Conservation (phyloP, 2,329 filamentous ascomycete genomes). For the Chaetomiaceae sp. region DNA sequence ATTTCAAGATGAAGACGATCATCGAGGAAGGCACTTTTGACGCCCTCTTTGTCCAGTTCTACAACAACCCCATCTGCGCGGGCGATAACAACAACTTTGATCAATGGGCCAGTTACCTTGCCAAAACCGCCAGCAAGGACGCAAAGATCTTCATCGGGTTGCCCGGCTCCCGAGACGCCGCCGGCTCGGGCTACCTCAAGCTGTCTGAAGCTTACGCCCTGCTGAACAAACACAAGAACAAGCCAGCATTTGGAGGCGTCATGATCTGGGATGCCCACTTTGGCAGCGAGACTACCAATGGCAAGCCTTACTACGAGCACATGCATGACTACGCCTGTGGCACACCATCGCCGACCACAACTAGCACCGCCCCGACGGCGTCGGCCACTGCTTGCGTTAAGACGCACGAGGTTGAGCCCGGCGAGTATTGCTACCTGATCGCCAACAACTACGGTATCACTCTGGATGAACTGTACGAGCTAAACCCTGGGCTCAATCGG, state of each 20-base stretch:
- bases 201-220: slow-evolving; percentile 21
- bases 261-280: slow-evolving; percentile 35
- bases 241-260: slow-evolving; percentile 31
- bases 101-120: slow-evolving; percentile 33
- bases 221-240: slow-evolving; percentile 27
- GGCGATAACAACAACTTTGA: slow-evolving; percentile 37
- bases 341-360: slow-evolving; percentile 13
- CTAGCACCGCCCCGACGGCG: slow-evolving; percentile 9
- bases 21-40: slow-evolving; percentile 38
- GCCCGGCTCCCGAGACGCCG: slow-evolving; percentile 29
- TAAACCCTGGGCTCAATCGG: slow-evolving; percentile 18
- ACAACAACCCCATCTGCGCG: slow-evolving; percentile 43
- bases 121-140: slow-evolving; percentile 30
- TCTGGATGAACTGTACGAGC: slow-evolving; percentile 4
- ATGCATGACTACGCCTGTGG: slow-evolving; percentile 22
- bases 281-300: slow-evolving; percentile 19
- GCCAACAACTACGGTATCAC: slow-evolving; percentile 15
- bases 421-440: slow-evolving; percentile 19
- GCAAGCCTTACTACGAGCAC: slow-evolving; percentile 26
- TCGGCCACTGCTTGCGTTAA: slow-evolving; percentile 17
- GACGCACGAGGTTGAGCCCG: slow-evolving; percentile 13
- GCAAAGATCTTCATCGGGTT: slow-evolving; percentile 40
- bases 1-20: slow-evolving; percentile 42
- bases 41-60: slow-evolving; percentile 44
- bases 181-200: slow-evolving; percentile 29